Evolutionary conservation across 2,329 filamentous ascomycete species (phyloP).

Genomic region (Xylaria sp.): DNA sequence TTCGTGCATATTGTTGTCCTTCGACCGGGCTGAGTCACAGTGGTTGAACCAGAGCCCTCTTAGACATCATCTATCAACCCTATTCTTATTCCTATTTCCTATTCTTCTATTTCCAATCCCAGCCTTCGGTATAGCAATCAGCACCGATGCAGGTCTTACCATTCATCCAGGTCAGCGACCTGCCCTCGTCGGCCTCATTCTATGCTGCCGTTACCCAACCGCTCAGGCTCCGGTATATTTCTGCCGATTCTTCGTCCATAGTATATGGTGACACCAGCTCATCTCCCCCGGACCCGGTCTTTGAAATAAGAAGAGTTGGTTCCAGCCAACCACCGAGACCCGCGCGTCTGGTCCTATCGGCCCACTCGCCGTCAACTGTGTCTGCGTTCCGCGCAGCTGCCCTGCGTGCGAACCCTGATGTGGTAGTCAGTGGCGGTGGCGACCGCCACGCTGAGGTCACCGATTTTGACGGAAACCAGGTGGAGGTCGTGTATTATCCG

Average conservation of each 20-base stretch:
- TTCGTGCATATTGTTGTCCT: constrained; percentile 12
- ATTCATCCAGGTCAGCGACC: constrained; percentile 69
- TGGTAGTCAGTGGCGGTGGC: constrained; percentile 51
- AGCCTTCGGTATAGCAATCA: constrained; percentile 15
- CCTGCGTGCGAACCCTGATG: constrained; percentile 61
- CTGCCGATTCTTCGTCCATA: constrained; percentile 42
- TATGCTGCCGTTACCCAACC: constrained; percentile 79
- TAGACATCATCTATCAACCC: background rate
- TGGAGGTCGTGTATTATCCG: constrained; percentile 71
- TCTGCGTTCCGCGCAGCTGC: constrained; percentile 72
- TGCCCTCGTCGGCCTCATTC: constrained; percentile 80
- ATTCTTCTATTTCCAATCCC: too few species aligned
- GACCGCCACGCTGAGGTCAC: constrained; percentile 60
- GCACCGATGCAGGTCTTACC: constrained; percentile 48
- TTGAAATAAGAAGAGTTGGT: constrained; percentile 48
- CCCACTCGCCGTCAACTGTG: constrained; percentile 66
- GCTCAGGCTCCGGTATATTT: constrained; percentile 73
- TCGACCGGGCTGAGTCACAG: constrained; percentile 5
- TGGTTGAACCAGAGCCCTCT: constrained; percentile 2
- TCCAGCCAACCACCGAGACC: constrained; percentile 43
- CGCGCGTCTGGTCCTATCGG: constrained; percentile 66
- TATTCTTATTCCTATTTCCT: background rate
- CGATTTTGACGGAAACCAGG: constrained; percentile 82
- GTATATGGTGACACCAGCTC: constrained; percentile 45
- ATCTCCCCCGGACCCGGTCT: constrained; percentile 41